phyloP scores from a whole-genome alignment of 495 filamentous ascomycete genomes.

The Aspergillus cristatus region DNA sequence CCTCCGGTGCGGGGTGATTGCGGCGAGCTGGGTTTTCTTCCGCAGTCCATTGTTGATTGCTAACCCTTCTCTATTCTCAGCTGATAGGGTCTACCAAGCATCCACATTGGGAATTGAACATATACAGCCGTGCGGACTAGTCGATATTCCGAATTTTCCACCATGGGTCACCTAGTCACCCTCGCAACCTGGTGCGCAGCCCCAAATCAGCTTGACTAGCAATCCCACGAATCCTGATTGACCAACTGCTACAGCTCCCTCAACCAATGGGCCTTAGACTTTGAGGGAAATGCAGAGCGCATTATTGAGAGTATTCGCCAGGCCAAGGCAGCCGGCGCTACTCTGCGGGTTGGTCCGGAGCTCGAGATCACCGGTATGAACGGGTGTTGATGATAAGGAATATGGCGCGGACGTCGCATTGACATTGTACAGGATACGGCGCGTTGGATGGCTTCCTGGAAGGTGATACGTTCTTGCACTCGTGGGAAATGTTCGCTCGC shows the following conservation, averaged over 20 bases:
- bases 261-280: constrained; percentile 62
- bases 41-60: no score
- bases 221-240: constrained; percentile 1
- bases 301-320: constrained; percentile 67
- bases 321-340: constrained; percentile 62
- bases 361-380: constrained; percentile 48
- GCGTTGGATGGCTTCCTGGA: constrained; percentile 60
- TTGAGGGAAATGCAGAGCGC: constrained; percentile 63
- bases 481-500: constrained; percentile 58
- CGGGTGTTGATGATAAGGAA: neutral
- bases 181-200: constrained; percentile 30
- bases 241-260: constrained; percentile 21
- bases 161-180: constrained; percentile 33
- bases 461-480: constrained; percentile 50
- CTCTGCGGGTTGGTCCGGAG: constrained; percentile 69
- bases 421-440: constrained; percentile 47
- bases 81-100: no score
- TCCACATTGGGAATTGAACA: no score
- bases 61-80: no score
- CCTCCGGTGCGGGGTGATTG: no score
- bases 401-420: neutral
- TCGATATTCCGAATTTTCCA: constrained; percentile 3
- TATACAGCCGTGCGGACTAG: no score
- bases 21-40: no score
- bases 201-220: neutral